Evolutionary conservation across 108 stramenopile species (phyloP), one percentile per base, ranked within the genome.

Genomic region (Cyclotella kingstonii): DNA sequence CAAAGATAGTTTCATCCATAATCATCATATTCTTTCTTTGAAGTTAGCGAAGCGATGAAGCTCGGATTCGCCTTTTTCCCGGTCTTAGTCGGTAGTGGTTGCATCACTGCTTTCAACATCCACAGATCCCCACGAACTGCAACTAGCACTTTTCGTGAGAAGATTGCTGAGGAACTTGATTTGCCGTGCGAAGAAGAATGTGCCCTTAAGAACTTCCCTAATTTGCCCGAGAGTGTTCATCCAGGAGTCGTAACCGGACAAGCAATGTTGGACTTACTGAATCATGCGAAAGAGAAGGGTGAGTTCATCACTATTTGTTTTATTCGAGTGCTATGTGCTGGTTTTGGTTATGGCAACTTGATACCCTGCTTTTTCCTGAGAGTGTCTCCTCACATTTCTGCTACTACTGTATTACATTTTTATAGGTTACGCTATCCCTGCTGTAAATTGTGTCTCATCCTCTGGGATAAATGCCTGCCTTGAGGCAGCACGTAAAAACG

Each of bases 381-480:
- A n/a, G n/a, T n/a, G n/a, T n/a, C n/a, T n/a, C n/a, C n/a, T n/a
- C n/a, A n/a, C n/a, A n/a, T n/a, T n/a, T n/a, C n/a, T n/a, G 46
- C 39, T 58, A 14, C 35, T 69, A 11, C 23, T 46, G 15, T 49
- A 4, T 40, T 17, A 11, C 14, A 12, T 40, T 4, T 29, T 22
- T 28, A 17, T 42, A 78, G 85, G 84, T 42, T 94, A 87, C 58
- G 95, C 95, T 56, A 95, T 96, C 65, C 95, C 95, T 55, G 95
- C 94, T 6, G 95, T 96, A 21, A 96, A 96, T 83, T 91, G 89
- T 43, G 88, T 92, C 19, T 89, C 92, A 15, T 85, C 87, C 21
- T 93, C 87, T 50, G 80, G 90, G 17, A 91, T 93, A 53, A 96
- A 96, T 79, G 77, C 89, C 34, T 88, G 86, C 66, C 83, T 96